Evolutionary conservation across 345 rosid genomes (phyloP), one percentile per base, ranked within the genome.

Genomic region (Lenwebbia sp.): DNA sequence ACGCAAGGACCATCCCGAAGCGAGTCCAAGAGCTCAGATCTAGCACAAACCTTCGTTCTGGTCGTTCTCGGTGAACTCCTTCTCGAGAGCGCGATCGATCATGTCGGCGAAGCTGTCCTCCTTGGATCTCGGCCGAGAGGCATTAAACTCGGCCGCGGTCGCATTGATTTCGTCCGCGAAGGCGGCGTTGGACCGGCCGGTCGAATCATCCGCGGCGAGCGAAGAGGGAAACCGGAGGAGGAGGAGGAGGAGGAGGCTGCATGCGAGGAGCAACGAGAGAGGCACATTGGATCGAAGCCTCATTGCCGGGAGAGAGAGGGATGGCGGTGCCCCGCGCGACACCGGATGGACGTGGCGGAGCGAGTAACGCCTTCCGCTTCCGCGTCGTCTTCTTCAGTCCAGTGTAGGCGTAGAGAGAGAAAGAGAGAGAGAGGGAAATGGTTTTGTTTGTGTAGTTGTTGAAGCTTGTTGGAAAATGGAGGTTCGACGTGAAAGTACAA

Each of bases 21-120:
- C 58, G 9, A 13, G 82, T 37, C 47, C 62, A 65, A 84, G 30
- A 91, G 84, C 65, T 85, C 88, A 92, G 94, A 94, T 94, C 94
- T 86, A 90, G 89, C 70, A 87, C 51, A 65, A 57, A 94, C 96
- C 98, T 89, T 94, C 97, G 30, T 85, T 90, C 86, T 95, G 96
- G 84, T 96, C 99, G 86, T 91, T 94, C 88, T 95, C 98, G 9
- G 94, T 89, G 92, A 95, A 96, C 94, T 96, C 99, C 90, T 94
- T 94, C 92, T 91, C 94, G 49, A 96, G 96, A 54, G 98, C 98
- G 13, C 96, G 96, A 90, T 93, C 98, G 86, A 96, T 94, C 87
- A 96, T 94, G 88, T 94, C 95, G 15, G 96, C 98, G 89, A 96
- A 94, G 87, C 94, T 92, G 65, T 91, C 96, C 84, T 94, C 96